Evolutionary conservation across 2,329 filamentous ascomycete genomes (phyloP).

Genomic region (Colletotrichum sp.): DNA sequence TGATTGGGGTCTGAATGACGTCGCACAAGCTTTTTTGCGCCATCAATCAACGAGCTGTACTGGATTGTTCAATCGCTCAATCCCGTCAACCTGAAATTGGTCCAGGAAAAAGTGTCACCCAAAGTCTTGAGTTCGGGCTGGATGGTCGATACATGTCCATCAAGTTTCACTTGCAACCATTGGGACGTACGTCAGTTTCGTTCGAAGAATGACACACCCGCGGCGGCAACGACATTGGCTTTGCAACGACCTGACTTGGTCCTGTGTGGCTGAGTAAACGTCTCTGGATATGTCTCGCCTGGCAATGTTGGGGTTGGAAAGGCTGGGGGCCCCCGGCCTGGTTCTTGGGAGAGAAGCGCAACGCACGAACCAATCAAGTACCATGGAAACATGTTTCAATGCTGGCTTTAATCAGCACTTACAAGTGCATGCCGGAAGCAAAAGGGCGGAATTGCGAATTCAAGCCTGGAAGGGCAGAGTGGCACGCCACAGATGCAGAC

Average conservation of each 20-base stretch:
- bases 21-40: not conserved
- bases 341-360: not conserved
- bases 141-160: not conserved
- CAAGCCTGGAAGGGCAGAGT: not conserved
- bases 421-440: not conserved
- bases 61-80: not conserved
- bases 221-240: not conserved
- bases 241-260: not conserved
- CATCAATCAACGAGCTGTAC: not conserved
- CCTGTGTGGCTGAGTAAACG: not conserved
- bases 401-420: not conserved
- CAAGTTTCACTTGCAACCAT: not conserved
- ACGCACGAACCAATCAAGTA: not conserved
- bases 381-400: not conserved
- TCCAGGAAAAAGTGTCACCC: not conserved
- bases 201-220: not conserved
- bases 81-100: not conserved
- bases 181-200: not conserved
- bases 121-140: not conserved
- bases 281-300: not conserved
- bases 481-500: slow-evolving; percentile 1
- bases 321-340: not conserved
- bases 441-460: not conserved
- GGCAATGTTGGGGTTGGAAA: not conserved
- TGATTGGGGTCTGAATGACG: not conserved